Evolutionary conservation across 1,139 yeast genomes (phyloP), one percentile per base, ranked within the genome.

Genomic region (Martiniozyma asiatica): DNA sequence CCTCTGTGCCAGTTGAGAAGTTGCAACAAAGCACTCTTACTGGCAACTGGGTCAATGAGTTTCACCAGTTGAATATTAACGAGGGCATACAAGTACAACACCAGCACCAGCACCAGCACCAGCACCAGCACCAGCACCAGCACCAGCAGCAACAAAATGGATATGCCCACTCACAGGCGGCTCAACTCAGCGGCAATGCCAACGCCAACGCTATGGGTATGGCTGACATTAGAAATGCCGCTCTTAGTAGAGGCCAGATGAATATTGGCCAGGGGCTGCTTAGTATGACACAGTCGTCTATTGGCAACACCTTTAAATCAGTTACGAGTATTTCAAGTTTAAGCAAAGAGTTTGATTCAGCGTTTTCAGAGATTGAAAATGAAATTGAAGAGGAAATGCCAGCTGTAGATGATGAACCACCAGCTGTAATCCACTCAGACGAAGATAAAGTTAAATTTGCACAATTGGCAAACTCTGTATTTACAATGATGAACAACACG

Each of bases 371-470:
- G 14, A 19, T 45, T 10, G 50, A 48, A 36, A 26, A 29, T 14
- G 42, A 48, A 25, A 14, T 43, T 13, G 35, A 32, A 18, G 25
- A 23, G 15, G 25, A 26, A 17, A 17, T 15, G 6, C 23, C 27
- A 13, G 10, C 24, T 10, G 19, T 19, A 2, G 22, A 14, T 3
- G 31, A 29, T 8, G 41, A 43, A 26, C n/a, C n/a, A n/a, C n/a
- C n/a, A n/a, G n/a, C n/a, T n/a, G n/a, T n/a, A n/a, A n/a, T n/a
- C n/a, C n/a, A n/a, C n/a, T n/a, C n/a, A n/a, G 46, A 43, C 25
- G 40, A 35, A 13, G 55, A 53, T 14, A 49, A 48, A 32, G 34
- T 40, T 3, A 42, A 45, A 29, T 50, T 53, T 40, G 58, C 58
- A 2, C 38, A 42, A 24, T 35, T 52, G 17, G 57, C 57, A 1